phyloP scores from a whole-genome alignment of 306 rosid species.

The Cucumis melo region DNA sequence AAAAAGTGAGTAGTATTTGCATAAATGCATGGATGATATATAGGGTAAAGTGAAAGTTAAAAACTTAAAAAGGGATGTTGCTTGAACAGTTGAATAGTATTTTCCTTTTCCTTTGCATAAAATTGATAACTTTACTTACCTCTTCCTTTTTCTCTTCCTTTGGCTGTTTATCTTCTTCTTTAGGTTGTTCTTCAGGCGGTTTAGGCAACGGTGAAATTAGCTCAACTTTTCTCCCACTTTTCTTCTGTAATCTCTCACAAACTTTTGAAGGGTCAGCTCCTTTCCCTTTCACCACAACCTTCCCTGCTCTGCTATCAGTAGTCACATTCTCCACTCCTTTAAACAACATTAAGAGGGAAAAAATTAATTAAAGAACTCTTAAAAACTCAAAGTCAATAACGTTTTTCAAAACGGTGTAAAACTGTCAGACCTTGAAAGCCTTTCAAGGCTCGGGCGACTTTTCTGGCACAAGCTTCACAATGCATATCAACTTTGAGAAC shows the following conservation, averaged over 20 bases:
- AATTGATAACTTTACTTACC: slow-evolving; percentile 43
- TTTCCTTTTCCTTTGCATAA: neutral
- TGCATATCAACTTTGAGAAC: slow-evolving; percentile 94
- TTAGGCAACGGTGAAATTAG: slow-evolving; percentile 43
- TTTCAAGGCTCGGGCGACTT: slow-evolving; percentile 75
- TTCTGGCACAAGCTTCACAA: slow-evolving; percentile 90
- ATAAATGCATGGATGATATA: neutral
- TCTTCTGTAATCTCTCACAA: slow-evolving; percentile 14
- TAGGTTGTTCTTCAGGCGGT: slow-evolving; percentile 32
- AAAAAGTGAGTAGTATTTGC: neutral
- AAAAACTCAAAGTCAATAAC: neutral
- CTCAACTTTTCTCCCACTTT: slow-evolving; percentile 15
- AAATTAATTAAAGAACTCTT: neutral
- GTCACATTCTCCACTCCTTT: slow-evolving; percentile 11
- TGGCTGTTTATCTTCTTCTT: slow-evolving; percentile 37
- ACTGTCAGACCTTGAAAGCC: slow-evolving; percentile 64
- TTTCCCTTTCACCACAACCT: slow-evolving; percentile 20
- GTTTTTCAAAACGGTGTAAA: neutral
- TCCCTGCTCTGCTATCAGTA: slow-evolving; percentile 11
- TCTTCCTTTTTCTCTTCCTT: slow-evolving; percentile 56
- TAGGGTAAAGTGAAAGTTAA: neutral
- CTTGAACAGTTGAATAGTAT: neutral
- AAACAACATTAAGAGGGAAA: neutral
- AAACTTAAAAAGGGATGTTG: neutral
- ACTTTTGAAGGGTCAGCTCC: slow-evolving; percentile 8